These are phyloP conservation scores for Dendrobium officinale DNA, from an alignment of 106 monocot species.

Conservation along the genomic window DNA sequence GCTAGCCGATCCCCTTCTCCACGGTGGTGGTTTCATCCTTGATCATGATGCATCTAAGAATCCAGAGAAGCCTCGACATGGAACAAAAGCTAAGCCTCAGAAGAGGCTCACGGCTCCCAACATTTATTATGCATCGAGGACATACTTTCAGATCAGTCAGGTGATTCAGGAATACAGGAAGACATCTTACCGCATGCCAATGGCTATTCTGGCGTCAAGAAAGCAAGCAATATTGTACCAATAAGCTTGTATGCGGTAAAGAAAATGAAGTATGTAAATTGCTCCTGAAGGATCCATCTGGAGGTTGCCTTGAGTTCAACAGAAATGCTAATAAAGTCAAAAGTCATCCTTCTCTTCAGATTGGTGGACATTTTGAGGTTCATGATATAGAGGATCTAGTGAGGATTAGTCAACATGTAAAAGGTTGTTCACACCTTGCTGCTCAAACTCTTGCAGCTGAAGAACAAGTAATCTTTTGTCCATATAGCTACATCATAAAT, in stretches of 20 bases:
- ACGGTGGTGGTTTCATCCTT: constrained; percentile 90
- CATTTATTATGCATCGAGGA: constrained; percentile 96
- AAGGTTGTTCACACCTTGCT: constrained; percentile 98
- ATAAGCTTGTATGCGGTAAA: constrained; percentile 47
- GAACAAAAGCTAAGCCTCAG: constrained; percentile 23
- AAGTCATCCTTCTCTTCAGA: constrained; percentile 73
- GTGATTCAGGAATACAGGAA: constrained; percentile 82
- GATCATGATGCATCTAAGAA: constrained; percentile 35
- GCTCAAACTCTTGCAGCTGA: constrained; percentile 75
- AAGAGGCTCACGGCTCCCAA: constrained; percentile 42
- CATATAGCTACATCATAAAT: constrained; percentile 88
- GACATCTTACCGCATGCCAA: constrained; percentile 86
- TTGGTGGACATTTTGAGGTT: constrained; percentile 75
- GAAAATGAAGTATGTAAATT: constrained; percentile 87
- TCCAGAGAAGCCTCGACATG: constrained; percentile 12
- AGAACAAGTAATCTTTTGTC: constrained; percentile 86
- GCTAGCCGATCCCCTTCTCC: constrained; percentile 38
- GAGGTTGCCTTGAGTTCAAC: constrained; percentile 75
- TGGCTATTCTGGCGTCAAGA: constrained; percentile 68
- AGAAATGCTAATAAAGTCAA: constrained; percentile 89
- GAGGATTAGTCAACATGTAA: constrained; percentile 63
- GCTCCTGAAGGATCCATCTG: constrained; percentile 54
- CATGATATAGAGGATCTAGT: constrained; percentile 98
- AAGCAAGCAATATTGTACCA: constrained; percentile 87
- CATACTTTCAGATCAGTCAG: constrained; percentile 89